Evolutionary conservation across 805 yeast species (phyloP).

Genomic region (Candida qinlingensis): DNA sequence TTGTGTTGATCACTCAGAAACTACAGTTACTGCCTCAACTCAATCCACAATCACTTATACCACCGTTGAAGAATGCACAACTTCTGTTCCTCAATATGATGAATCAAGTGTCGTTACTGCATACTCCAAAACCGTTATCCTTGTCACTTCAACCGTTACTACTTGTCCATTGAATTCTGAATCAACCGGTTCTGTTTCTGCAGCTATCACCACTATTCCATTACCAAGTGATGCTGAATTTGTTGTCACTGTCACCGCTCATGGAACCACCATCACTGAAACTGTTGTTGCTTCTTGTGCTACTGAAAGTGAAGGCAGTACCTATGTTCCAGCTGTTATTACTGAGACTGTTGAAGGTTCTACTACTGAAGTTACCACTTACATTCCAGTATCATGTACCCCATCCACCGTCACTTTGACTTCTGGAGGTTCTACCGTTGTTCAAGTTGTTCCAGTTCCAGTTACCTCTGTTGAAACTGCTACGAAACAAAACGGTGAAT

Average conservation of each 20-base stretch:
- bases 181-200: conserved; percentile 2
- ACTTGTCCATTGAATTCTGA: conserved; percentile 2
- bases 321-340: neutral
- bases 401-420: neutral
- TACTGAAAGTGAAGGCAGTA: neutral
- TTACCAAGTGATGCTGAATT: neutral
- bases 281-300: neutral
- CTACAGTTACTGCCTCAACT: conserved; percentile 1
- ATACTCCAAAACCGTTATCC: neutral
- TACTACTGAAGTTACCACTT: neutral
- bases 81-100: neutral
- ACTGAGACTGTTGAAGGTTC: neutral
- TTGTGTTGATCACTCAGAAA: neutral
- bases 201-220: neutral
- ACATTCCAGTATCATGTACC: neutral
- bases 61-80: neutral
- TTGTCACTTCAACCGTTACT: conserved; percentile 2
- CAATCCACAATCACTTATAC: neutral
- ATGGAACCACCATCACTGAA: conserved; percentile 12
- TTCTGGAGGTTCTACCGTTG: neutral
- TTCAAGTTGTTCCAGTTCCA: neutral
- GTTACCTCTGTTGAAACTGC: neutral
- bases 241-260: conserved; percentile 24
- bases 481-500: too few species aligned
- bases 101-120: neutral